Conservation (phyloP, 2,329 filamentous ascomycete species). For the Epichloe uncinata region DNA sequence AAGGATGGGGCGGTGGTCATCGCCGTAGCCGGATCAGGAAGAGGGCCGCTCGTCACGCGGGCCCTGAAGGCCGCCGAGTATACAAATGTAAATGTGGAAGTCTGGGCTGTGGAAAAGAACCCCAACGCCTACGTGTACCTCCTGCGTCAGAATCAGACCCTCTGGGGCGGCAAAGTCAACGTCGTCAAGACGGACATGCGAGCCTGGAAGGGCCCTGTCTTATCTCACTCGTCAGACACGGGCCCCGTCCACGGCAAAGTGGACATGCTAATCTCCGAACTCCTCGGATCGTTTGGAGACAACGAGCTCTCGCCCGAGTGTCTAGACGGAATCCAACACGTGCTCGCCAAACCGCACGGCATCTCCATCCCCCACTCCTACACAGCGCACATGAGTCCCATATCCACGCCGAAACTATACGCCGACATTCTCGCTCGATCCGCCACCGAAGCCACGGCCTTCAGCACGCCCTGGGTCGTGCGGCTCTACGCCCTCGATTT, state of each 20-base stretch:
- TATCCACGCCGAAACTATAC: constrained; percentile 74
- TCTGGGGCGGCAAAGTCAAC: constrained; percentile 71
- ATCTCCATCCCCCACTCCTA: constrained; percentile 87
- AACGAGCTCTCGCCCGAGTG: constrained; percentile 97
- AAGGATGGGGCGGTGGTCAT: constrained; percentile 62
- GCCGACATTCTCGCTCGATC: constrained; percentile 60
- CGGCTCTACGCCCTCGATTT: constrained; percentile 85
- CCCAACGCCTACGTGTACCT: constrained; percentile 93
- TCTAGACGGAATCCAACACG: constrained; percentile 85
- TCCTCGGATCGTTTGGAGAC: constrained; percentile 89
- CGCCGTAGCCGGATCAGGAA: constrained; percentile 84
- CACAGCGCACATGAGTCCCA: constrained; percentile 85
- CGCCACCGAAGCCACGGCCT: constrained; percentile 53
- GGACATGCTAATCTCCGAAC: constrained; percentile 87
- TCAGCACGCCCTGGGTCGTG: constrained; percentile 89
- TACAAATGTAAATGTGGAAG: constrained; percentile 64
- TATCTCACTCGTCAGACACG: constrained; percentile 27
- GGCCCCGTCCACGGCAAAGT: constrained; percentile 50
- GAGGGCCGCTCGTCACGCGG: constrained; percentile 82
- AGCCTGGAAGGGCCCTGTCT: constrained; percentile 73
- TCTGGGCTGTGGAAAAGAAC: constrained; percentile 96
- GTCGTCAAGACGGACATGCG: constrained; percentile 97
- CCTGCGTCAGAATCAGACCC: constrained; percentile 66
- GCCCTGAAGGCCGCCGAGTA: constrained; percentile 67
- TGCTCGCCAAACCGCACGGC: constrained; percentile 61